Conservation (phyloP, 2,329 filamentous ascomycete genomes). For the Monilinia fructicola region DNA sequence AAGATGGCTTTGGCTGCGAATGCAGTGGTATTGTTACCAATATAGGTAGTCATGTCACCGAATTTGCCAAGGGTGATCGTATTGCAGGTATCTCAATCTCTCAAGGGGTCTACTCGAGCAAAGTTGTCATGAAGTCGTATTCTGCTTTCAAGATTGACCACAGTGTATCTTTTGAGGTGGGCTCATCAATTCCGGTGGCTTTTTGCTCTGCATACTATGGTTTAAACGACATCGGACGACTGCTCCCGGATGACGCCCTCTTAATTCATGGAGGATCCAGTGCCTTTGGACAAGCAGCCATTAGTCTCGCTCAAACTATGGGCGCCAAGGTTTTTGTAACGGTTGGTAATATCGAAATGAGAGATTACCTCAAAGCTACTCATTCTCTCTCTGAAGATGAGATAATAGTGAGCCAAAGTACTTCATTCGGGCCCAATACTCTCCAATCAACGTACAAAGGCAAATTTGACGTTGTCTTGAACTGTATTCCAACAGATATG, state of each 20-base stretch:
- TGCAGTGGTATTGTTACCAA: slow-evolving; percentile 41
- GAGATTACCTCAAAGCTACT: slow-evolving; percentile 29
- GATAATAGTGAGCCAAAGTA: slow-evolving; percentile 44
- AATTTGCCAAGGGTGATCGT: slow-evolving; percentile 39
- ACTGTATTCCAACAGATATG: slow-evolving; percentile 29
- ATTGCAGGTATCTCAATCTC: slow-evolving; percentile 35
- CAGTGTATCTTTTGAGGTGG: slow-evolving; percentile 31
- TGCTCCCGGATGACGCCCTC: slow-evolving; percentile 37
- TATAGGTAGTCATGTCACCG: slow-evolving; percentile 35
- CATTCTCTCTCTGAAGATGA: slow-evolving; percentile 42
- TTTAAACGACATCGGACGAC: slow-evolving; percentile 33
- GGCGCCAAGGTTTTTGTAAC: slow-evolving; percentile 38
- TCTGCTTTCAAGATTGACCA: slow-evolving; percentile 31
- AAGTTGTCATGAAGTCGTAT: slow-evolving; percentile 30
- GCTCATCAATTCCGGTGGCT: slow-evolving; percentile 34
- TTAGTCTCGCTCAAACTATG: slow-evolving; percentile 37
- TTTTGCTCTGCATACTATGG: slow-evolving; percentile 37
- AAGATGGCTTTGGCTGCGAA: slow-evolving; percentile 41
- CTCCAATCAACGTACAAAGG: slow-evolving; percentile 28
- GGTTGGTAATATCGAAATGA: slow-evolving; percentile 30
- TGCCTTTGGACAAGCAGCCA: slow-evolving; percentile 41
- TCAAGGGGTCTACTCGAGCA: slow-evolving; percentile 34
- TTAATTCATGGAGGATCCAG: slow-evolving; percentile 43
- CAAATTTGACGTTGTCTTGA: slow-evolving; percentile 40
- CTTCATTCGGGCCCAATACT: slow-evolving; percentile 41